These are phyloP conservation scores for Urostyla sp. DNA, from an alignment of 73 alveolate genomes.

Conservation along the genomic window DNA sequence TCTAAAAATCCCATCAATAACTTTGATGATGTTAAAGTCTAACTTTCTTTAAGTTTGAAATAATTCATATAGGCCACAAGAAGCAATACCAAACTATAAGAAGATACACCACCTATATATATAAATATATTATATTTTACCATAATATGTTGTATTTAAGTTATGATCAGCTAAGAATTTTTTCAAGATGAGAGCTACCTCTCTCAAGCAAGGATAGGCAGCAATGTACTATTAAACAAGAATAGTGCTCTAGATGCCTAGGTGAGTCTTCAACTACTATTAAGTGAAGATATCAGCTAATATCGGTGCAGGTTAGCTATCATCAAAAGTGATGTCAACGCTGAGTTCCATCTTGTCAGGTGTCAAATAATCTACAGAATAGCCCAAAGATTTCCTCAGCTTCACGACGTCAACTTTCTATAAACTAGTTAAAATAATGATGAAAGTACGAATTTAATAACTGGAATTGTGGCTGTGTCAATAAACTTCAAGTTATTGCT, in stretches of 20 bases:
- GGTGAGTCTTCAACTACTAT: conserved; percentile 49
- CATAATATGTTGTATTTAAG: conserved; percentile 61
- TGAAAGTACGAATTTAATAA: conserved; percentile 48
- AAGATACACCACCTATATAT: conserved; percentile 64
- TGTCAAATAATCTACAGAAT: not conserved
- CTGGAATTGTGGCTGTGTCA: conserved; percentile 75
- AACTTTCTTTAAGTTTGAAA: conserved; percentile 25
- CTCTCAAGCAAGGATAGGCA: conserved; percentile 48
- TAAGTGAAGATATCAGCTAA: not conserved
- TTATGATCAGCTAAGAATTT: conserved; percentile 38
- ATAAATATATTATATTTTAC: not conserved
- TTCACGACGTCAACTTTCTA: conserved; percentile 25
- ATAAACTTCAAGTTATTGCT: conserved; percentile 76
- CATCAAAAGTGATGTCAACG: conserved; percentile 73
- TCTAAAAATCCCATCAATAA: conserved; percentile 63
- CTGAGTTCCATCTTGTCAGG: not conserved
- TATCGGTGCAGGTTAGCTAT: conserved; percentile 4
- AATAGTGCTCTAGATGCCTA: conserved; percentile 54
- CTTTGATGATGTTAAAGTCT: conserved; percentile 33
- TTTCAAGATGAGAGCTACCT: conserved; percentile 54
- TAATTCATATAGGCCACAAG: conserved; percentile 66
- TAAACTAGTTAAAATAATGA: not conserved
- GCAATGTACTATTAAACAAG: conserved; percentile 51
- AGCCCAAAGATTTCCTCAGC: conserved; percentile 20
- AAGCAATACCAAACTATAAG: conserved; percentile 58